Conservation (phyloP, 169 alveolate genomes). For the Babesia ovis region DNA sequence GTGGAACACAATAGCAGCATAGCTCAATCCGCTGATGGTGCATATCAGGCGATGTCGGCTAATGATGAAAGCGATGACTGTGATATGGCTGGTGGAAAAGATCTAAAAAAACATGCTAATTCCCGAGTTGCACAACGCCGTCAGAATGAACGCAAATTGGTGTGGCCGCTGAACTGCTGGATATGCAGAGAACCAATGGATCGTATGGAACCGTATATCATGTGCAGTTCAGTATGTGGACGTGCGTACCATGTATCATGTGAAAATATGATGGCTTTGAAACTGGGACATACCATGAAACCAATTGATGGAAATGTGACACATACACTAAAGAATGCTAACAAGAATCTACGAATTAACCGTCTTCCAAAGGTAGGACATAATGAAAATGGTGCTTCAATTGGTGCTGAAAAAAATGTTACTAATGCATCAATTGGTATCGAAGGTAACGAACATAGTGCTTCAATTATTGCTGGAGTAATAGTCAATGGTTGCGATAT, state of each 20-base stretch:
- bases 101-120: no score
- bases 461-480: neutral
- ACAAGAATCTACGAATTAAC: neutral
- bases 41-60: no score
- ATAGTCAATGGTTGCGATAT: neutral
- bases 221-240: constrained; percentile 41
- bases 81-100: no score
- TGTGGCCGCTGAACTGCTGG: constrained; percentile 68
- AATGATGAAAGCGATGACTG: no score
- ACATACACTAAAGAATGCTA: no score
- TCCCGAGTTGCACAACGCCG: no score
- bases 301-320: constrained; percentile 5
- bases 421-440: neutral
- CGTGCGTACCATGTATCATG: constrained; percentile 52
- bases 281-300: neutral
- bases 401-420: neutral
- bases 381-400: neutral
- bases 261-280: constrained; percentile 11
- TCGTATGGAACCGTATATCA: constrained; percentile 19
- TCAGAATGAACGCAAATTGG: constrained; percentile 7
- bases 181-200: constrained; percentile 61
- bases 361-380: neutral
- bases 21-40: no score
- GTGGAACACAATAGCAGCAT: no score
- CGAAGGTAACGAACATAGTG: neutral